A percentile compares a stretch with the other conserved stretches of the same genome.
Evolutionary conservation across 2,329 filamentous ascomycete species (phyloP).

Genomic region (Aspergillus niger): DNA sequence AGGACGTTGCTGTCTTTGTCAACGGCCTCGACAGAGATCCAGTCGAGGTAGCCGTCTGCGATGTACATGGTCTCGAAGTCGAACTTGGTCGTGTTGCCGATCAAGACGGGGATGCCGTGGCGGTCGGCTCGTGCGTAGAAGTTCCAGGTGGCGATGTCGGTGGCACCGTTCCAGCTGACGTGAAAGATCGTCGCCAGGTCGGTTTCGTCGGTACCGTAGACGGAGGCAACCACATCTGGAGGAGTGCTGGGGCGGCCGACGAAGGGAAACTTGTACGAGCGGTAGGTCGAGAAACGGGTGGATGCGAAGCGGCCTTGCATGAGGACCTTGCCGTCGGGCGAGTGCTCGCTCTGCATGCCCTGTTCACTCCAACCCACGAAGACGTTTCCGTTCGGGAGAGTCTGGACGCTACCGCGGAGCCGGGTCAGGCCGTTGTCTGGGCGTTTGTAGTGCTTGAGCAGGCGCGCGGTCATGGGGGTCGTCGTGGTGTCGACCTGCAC

Average conservation of each 20-base stretch:
- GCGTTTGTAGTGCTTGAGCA: slow-evolving; percentile 34
- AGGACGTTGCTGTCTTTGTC: slow-evolving; percentile 28
- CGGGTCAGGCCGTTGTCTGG: slow-evolving; percentile 39
- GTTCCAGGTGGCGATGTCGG: slow-evolving; percentile 47
- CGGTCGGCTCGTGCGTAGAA: slow-evolving; percentile 30
- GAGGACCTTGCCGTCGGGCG: slow-evolving; percentile 35
- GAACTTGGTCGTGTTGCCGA: slow-evolving; percentile 34
- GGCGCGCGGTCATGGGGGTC: slow-evolving; percentile 31
- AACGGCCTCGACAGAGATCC: slow-evolving; percentile 34
- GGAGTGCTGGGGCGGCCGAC: slow-evolving; percentile 35
- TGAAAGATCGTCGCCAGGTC: slow-evolving; percentile 31
- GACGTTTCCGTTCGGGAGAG: slow-evolving; percentile 39
- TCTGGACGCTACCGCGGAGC: slow-evolving; percentile 40
- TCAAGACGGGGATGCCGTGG: slow-evolving; percentile 26
- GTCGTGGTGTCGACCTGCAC: slow-evolving; percentile 33
- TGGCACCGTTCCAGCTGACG: slow-evolving; percentile 53
- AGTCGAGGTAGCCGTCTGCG: slow-evolving; percentile 34
- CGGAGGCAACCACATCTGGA: slow-evolving; percentile 36
- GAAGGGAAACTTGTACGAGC: slow-evolving; percentile 44
- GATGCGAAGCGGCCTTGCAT: slow-evolving; percentile 41
- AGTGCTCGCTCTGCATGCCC: slow-evolving; percentile 41
- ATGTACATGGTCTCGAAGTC: slow-evolving; percentile 42
- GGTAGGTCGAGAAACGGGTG: slow-evolving; percentile 41
- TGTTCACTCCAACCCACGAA: slow-evolving; percentile 42
- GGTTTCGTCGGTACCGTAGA: slow-evolving; percentile 30